Evolutionary conservation across 306 rosid genomes (phyloP).

Genomic region (Begonia masoniana): DNA sequence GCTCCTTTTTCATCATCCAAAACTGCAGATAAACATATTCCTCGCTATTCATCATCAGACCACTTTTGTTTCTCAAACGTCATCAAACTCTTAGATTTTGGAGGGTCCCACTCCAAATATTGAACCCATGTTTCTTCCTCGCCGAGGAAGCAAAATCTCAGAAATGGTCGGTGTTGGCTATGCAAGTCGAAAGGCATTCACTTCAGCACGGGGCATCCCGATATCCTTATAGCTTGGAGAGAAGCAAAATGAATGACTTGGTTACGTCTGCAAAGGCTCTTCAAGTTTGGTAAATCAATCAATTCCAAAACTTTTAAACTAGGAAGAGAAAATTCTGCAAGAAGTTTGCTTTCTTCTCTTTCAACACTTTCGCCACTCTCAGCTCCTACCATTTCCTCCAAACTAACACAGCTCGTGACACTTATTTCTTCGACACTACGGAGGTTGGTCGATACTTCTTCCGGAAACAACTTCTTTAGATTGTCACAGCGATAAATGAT

Average conservation of each 20-base stretch:
- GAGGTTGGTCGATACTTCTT: not conserved
- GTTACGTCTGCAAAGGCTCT: not conserved
- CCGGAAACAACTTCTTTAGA: not conserved
- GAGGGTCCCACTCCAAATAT: not conserved
- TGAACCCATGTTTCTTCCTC: not conserved
- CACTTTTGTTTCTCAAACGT: too few relatives aligned
- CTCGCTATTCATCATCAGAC: too few relatives aligned
- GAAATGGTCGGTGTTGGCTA: not conserved
- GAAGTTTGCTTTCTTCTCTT: not conserved
- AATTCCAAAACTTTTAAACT: not conserved
- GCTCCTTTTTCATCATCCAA: too few relatives aligned
- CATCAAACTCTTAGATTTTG: not conserved
- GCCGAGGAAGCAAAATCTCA: not conserved
- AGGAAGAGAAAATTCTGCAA: not conserved
- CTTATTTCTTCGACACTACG: not conserved
- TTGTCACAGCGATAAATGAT: not conserved
- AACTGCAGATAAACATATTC: too few relatives aligned
- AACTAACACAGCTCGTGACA: not conserved
- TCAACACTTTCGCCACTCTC: not conserved
- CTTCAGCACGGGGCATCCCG: not conserved
- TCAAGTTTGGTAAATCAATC: not conserved
- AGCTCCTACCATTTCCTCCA: slow-evolving; percentile 2
- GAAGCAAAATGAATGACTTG: not conserved
- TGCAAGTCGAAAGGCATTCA: not conserved
- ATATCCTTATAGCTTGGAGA: not conserved